A percentile compares a stretch with the other conserved stretches of the same genome.
Conservation (phyloP, 176 grass and related monocot genomes). For the Miscanthus lutarioriparius region DNA sequence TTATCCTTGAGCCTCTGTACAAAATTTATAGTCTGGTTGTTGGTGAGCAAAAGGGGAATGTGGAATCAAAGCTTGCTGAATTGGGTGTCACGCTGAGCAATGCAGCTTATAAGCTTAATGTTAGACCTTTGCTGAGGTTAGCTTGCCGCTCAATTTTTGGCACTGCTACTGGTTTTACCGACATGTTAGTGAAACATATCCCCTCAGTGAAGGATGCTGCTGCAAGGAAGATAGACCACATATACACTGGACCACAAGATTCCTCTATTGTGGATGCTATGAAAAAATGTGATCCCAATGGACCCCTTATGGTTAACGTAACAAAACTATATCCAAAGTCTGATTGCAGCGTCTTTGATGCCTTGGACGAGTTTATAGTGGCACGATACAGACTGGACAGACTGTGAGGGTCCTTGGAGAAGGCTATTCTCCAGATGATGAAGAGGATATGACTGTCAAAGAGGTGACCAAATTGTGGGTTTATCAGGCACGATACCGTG, state of each 20-base stretch:
- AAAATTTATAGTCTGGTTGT: slow-evolving; percentile 99
- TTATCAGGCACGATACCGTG: slow-evolving; percentile 92
- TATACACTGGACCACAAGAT: slow-evolving; percentile 87
- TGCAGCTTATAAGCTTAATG: slow-evolving; percentile 96
- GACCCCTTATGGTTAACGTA: slow-evolving; percentile 86
- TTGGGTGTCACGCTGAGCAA: slow-evolving; percentile 88
- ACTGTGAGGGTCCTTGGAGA: slow-evolving; percentile 91
- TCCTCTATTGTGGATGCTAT: slow-evolving; percentile 68
- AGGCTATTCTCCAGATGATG: slow-evolving; percentile 97
- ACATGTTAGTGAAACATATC: slow-evolving; percentile 93
- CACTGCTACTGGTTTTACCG: slow-evolving; percentile 87
- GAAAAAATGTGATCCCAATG: slow-evolving; percentile 86
- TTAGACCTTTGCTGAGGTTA: slow-evolving; percentile 80
- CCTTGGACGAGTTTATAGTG: slow-evolving; percentile 96
- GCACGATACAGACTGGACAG: slow-evolving; percentile 93
- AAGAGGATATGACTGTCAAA: slow-evolving; percentile 98
- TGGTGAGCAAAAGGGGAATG: slow-evolving; percentile 73
- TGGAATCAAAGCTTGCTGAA: slow-evolving; percentile 83
- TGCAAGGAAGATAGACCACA: slow-evolving; percentile 79
- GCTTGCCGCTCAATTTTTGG: slow-evolving; percentile 98
- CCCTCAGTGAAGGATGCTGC: slow-evolving; percentile 89
- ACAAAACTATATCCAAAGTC: slow-evolving; percentile 96
- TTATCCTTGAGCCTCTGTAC: slow-evolving; percentile 92
- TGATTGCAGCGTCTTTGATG: slow-evolving; percentile 97
- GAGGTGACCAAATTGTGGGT: slow-evolving; percentile 99